Evolutionary conservation across 768 basidiomycete genomes (phyloP), one percentile per base, ranked within the genome.

Genomic region (Lepiota subincarnata): DNA sequence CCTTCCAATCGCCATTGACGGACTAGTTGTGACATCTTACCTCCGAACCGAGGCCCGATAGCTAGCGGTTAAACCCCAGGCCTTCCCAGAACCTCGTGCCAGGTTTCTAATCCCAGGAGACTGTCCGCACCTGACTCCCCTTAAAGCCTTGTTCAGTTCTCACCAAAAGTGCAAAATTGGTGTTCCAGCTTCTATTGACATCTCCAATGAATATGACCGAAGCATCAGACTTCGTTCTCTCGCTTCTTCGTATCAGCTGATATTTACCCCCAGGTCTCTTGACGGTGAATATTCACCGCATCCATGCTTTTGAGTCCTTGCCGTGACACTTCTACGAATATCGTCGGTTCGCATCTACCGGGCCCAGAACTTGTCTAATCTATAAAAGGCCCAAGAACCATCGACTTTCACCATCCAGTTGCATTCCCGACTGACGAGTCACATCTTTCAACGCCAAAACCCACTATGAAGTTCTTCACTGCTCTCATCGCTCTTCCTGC

Each of bases 401-500:
- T n/a, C 11, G 2, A 13, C 4, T 39, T 2, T 16, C 28, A 34
- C 18, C 26, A 45, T 36, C 45, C 35, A 20, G 38, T 22, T 19
- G 16, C 31, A 31, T 18, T 26, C 18, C 1, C 31, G 7, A 36
- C 45, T 13, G 26, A 47, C 45, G 16, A 19, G 34, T 4, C 12
- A 34, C 42, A 26, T 28, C 31, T 26, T 40, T 10, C 37, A 40
- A 47, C 13, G 12, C n/a, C 39, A 41, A 31, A n/a, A 31, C 31
- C 28, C 16, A 64, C 53, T 42, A 73, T 74, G 73, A 70, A 72
- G 61, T 60, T 70, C 59, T 48, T 65, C 35, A 55, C 57, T 44
- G 28, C 66, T 46, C 48, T 67, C 34, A 34, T 64, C 7, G 48
- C 65, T 50, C 48, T 68, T 12, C 37, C 57, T 31, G 42, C 39